Evolutionary conservation across 768 basidiomycete species (phyloP).

Genomic region (Nevesoporus exiguus): DNA sequence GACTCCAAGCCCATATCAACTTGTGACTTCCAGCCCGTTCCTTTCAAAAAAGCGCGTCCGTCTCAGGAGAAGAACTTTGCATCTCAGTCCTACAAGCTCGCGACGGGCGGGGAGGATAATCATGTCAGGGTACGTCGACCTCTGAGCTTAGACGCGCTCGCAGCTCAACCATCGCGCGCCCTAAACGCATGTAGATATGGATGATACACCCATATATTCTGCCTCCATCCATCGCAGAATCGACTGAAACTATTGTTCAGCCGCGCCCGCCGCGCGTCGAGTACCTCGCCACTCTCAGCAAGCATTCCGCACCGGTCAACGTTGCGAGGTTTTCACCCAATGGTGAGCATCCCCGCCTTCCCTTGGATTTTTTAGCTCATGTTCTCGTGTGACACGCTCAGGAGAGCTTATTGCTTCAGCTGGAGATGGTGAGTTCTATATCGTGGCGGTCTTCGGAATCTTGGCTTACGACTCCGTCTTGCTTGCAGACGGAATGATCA

Average conservation of each 20-base stretch:
- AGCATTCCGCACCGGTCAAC: constrained; percentile 94
- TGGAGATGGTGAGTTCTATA: constrained; percentile 75
- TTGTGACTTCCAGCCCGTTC: constrained; percentile 89
- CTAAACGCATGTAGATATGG: constrained; percentile 63
- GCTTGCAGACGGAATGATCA: constrained; percentile 86
- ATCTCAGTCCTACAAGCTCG: constrained; percentile 80
- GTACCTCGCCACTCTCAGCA: constrained; percentile 89
- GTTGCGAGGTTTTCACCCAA: constrained; percentile 95
- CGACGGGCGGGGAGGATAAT: constrained; percentile 95
- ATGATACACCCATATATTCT: constrained; percentile 90
- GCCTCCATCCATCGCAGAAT: constrained; percentile 52
- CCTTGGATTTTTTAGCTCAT: constrained; percentile 2
- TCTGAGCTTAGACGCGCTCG: constrained; percentile 9
- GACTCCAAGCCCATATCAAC: constrained; percentile 94
- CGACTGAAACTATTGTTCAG: constrained; percentile 32
- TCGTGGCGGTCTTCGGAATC: background rate
- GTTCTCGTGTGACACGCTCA: constrained; percentile 27
- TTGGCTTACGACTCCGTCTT: background rate
- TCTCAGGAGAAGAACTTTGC: constrained; percentile 52
- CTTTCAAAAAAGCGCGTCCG: constrained; percentile 80
- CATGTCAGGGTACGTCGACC: constrained; percentile 80
- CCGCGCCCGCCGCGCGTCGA: constrained; percentile 82
- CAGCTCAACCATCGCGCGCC: constrained; percentile 6
- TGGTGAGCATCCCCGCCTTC: constrained; percentile 47
- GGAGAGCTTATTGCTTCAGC: constrained; percentile 94